phyloP scores from a whole-genome alignment of 1,139 yeast genomes.

The Magnusiomyces suaveolens region DNA sequence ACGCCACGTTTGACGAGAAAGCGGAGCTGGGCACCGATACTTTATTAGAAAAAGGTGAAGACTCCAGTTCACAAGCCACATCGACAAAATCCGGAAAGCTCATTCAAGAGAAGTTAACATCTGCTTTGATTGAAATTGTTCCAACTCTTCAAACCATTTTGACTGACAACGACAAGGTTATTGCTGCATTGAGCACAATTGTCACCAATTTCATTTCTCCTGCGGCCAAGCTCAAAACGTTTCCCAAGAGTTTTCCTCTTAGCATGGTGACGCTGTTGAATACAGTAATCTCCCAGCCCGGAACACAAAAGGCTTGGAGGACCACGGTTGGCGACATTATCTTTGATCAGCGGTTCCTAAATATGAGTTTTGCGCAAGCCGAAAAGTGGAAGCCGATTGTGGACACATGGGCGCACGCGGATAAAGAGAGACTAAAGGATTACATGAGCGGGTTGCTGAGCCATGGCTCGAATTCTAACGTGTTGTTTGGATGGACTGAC shows the following conservation, averaged over 20 bases:
- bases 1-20: constrained; percentile 6
- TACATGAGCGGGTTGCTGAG: constrained; percentile 43
- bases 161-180: constrained; percentile 41
- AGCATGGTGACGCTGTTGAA: constrained; percentile 24
- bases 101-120: constrained; percentile 34
- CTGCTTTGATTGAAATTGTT: constrained; percentile 34
- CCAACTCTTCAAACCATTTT: constrained; percentile 36
- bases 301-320: constrained; percentile 34
- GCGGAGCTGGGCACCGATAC: constrained; percentile 14
- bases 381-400: constrained; percentile 45
- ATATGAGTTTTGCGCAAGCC: constrained; percentile 27
- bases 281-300: constrained; percentile 21
- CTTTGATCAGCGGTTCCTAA: constrained; percentile 38
- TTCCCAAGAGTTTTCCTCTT: constrained; percentile 25
- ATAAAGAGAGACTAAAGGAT: constrained; percentile 52
- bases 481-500: constrained; percentile 68
- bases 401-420: constrained; percentile 47
- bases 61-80: constrained; percentile 5
- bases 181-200: constrained; percentile 35
- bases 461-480: constrained; percentile 43
- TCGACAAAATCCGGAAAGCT: constrained; percentile 4
- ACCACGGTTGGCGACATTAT: constrained; percentile 32
- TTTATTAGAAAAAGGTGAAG: constrained; percentile 8
- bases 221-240: constrained; percentile 34
- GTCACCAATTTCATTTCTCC: constrained; percentile 37